Evolutionary conservation across 2,329 filamentous ascomycete species (phyloP).

Genomic region (Monosporascus sp.): DNA sequence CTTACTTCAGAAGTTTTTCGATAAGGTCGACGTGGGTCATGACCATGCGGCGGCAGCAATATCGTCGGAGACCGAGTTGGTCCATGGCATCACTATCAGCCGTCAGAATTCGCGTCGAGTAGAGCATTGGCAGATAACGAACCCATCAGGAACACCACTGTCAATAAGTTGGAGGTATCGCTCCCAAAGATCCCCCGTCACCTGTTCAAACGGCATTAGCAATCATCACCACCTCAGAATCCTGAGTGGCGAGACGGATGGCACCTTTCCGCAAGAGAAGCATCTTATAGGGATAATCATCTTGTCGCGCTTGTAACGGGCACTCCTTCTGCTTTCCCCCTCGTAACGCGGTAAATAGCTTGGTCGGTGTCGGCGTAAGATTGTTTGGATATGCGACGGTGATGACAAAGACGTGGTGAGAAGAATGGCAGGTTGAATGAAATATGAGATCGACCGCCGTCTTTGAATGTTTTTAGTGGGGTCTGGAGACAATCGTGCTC

Average conservation of each 20-base stretch:
- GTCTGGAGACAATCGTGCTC: neutral
- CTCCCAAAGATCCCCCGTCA: conserved; percentile 96
- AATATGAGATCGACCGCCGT: neutral
- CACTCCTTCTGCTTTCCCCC: conserved; percentile 6
- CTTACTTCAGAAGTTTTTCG: conserved; percentile 92
- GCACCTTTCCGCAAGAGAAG: conserved; percentile 98
- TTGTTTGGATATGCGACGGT: conserved; percentile 1
- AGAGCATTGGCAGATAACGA: conserved; percentile 27
- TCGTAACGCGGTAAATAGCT: too few relatives aligned
- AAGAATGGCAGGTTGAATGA: too few relatives aligned
- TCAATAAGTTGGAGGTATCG: conserved; percentile 86
- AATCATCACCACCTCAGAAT: conserved; percentile 1
- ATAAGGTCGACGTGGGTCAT: conserved; percentile 99
- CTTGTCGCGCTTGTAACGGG: conserved; percentile 29
- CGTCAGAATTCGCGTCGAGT: conserved; percentile 18
- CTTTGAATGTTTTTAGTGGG: neutral
- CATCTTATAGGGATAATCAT: conserved; percentile 99
- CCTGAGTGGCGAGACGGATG: conserved; percentile 11
- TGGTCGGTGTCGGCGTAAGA: too few relatives aligned
- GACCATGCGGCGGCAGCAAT: conserved; percentile 98
- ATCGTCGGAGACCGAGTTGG: conserved; percentile 84
- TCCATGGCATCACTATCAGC: conserved; percentile 86
- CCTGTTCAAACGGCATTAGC: conserved; percentile 47
- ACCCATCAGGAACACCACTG: conserved; percentile 70
- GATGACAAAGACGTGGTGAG: conserved; percentile 2